Conservation (phyloP, 2,329 filamentous ascomycete genomes). For the Hypoxylon sp. region DNA sequence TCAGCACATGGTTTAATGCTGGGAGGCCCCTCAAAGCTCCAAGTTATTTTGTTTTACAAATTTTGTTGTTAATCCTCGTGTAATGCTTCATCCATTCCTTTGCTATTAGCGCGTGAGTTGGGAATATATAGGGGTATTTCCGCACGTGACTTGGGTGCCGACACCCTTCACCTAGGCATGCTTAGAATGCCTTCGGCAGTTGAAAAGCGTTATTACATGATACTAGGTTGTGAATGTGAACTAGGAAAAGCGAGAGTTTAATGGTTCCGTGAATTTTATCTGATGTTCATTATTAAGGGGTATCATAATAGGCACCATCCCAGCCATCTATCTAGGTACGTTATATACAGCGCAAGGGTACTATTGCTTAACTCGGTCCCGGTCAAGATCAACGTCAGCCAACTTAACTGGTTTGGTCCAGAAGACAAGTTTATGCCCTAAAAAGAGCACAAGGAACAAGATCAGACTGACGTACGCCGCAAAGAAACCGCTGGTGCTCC, state of each 20-base stretch:
- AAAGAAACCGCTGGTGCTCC: constrained; percentile 72
- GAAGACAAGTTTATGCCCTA: constrained; percentile 68
- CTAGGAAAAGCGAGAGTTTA: not conserved
- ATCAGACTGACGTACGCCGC: constrained; percentile 74
- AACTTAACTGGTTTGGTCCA: constrained; percentile 46
- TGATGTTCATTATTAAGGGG: constrained; percentile 26
- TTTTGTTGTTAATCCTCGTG: not conserved
- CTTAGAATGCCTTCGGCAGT: no score
- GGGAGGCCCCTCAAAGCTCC: not conserved
- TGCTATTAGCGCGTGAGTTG: not conserved
- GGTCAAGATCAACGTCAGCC: constrained; percentile 48
- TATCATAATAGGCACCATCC: constrained; percentile 25
- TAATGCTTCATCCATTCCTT: not conserved
- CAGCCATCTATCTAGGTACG: constrained; percentile 15
- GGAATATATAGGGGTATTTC: not conserved
- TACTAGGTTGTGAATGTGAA: not conserved
- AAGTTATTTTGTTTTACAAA: not conserved
- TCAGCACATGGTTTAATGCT: not conserved
- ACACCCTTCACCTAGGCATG: no score
- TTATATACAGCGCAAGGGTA: constrained; percentile 4
- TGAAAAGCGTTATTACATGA: no score
- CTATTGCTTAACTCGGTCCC: constrained; percentile 44
- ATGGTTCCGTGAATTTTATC: not conserved
- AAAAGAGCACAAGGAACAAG: constrained; percentile 69
- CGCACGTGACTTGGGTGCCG: not conserved